These are phyloP conservation scores for Kodamaea sp. DNA, from an alignment of 1,139 yeast species.

Conservation along the genomic window DNA sequence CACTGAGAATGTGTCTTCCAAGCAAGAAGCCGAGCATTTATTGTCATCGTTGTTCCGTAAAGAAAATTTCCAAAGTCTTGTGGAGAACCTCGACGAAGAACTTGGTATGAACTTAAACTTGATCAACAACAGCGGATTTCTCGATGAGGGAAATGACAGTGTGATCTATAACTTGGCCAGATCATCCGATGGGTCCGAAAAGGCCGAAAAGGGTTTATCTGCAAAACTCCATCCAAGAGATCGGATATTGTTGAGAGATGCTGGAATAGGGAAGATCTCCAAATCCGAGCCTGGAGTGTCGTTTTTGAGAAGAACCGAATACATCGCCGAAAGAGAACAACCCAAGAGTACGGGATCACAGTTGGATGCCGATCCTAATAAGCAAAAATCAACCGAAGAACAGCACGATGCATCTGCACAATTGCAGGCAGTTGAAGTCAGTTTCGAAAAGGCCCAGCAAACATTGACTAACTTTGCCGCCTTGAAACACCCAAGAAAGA, in stretches of 20 bases:
- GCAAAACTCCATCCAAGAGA: constrained; percentile 73
- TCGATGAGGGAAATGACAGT: constrained; percentile 61
- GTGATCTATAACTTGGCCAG: constrained; percentile 35
- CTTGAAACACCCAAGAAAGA: constrained; percentile 78
- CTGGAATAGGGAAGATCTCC: constrained; percentile 52
- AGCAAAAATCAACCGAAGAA: constrained; percentile 24
- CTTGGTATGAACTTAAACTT: constrained; percentile 82
- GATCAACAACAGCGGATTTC: constrained; percentile 64
- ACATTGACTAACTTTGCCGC: constrained; percentile 42
- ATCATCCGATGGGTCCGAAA: constrained; percentile 1
- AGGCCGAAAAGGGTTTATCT: constrained; percentile 15
- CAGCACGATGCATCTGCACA: constrained; percentile 63
- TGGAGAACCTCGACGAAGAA: constrained; percentile 68
- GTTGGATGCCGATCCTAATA: constrained; percentile 16
- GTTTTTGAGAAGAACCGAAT: constrained; percentile 91
- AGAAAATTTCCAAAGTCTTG: constrained; percentile 66
- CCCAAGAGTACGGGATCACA: constrained; percentile 13
- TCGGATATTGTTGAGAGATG: constrained; percentile 75
- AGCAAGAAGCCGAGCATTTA: constrained; percentile 60
- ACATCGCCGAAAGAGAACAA: constrained; percentile 56
- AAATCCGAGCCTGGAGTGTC: constrained; percentile 68
- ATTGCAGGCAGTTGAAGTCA: constrained; percentile 68
- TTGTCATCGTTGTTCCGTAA: constrained; percentile 74
- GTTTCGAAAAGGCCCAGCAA: constrained; percentile 64
- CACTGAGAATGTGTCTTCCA: constrained; percentile 39